Conservation (phyloP, 345 rosid species). For the Corchorus capsularis region DNA sequence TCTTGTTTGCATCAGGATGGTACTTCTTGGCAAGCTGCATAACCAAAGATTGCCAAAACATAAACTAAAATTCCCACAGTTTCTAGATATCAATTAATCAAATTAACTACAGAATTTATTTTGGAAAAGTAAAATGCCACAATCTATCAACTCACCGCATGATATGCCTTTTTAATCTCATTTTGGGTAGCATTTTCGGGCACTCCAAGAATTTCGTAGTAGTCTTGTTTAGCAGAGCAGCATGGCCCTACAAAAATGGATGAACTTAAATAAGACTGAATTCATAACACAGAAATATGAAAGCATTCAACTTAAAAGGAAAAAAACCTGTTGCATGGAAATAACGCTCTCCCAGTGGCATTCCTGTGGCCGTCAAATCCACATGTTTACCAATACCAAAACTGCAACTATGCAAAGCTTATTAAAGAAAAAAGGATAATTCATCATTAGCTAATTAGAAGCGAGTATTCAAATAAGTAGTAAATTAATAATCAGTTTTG, state of each 20-base stretch:
- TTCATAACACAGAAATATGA: not conserved
- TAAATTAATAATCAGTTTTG: not conserved
- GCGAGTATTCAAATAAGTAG: no score
- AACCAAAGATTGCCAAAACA: conserved; percentile 1
- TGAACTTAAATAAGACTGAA: not conserved
- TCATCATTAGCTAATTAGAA: not conserved
- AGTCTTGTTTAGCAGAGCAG: conserved; percentile 45
- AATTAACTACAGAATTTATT: not conserved
- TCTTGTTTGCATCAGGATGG: conserved; percentile 92
- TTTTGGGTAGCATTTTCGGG: conserved; percentile 64
- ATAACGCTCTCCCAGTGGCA: conserved; percentile 37
- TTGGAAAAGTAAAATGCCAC: not conserved
- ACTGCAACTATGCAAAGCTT: conserved; percentile 44
- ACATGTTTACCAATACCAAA: conserved; percentile 31
- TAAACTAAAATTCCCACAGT: not conserved
- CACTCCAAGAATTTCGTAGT: conserved; percentile 82
- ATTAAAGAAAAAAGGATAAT: conserved; percentile 17
- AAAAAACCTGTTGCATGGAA: conserved; percentile 71
- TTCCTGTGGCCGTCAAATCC: conserved; percentile 35
- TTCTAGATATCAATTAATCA: not conserved
- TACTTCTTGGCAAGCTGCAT: conserved; percentile 91
- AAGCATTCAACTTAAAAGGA: not conserved
- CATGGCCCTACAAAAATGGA: conserved; percentile 41
- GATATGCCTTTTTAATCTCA: conserved; percentile 87
- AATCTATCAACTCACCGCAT: conserved; percentile 44